A percentile compares a stretch with the other conserved stretches of the same genome.
Evolutionary conservation across 2,329 filamentous ascomycete species (phyloP).

Genomic region (Acrocalymma vagum): DNA sequence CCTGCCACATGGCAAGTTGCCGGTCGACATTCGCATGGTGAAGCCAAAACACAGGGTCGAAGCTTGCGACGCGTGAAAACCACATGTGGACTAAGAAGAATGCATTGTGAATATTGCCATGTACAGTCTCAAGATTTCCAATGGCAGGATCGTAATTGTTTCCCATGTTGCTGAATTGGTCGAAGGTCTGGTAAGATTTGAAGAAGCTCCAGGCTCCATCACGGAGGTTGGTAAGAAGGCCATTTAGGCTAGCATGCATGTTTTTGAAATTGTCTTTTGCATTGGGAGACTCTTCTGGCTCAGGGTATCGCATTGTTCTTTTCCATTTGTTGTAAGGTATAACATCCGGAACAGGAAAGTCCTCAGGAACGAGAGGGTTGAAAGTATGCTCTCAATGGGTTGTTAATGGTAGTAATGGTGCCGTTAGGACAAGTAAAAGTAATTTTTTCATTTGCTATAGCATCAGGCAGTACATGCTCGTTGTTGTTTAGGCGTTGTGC

Average conservation of each 20-base stretch:
- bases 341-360: constrained; percentile 57
- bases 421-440: constrained; percentile 18
- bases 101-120: constrained; percentile 14
- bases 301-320: too few relatives aligned
- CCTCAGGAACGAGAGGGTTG: too few relatives aligned
- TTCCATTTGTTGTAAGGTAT: constrained; percentile 23
- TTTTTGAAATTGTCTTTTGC: too few relatives aligned
- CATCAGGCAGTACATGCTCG: constrained; percentile 44
- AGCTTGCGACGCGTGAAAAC: constrained; percentile 9
- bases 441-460: constrained; percentile 39
- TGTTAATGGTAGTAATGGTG: constrained; percentile 14
- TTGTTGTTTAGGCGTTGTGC: constrained; percentile 13
- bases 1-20: too few relatives aligned
- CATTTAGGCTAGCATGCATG: too few relatives aligned
- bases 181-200: constrained; percentile 18
- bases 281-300: too few relatives aligned
- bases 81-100: constrained; percentile 47
- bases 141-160: constrained; percentile 2
- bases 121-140: constrained; percentile 16
- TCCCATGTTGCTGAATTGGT: constrained; percentile 5
- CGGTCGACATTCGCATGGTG: constrained; percentile 22
- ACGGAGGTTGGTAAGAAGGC: too few relatives aligned
- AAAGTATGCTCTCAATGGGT: constrained; percentile 27
- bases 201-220: too few relatives aligned
- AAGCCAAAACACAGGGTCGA: constrained; percentile 23